phyloP scores from a whole-genome alignment of 1,284 basidiomycete genomes.

The Chalciporus sp. region DNA sequence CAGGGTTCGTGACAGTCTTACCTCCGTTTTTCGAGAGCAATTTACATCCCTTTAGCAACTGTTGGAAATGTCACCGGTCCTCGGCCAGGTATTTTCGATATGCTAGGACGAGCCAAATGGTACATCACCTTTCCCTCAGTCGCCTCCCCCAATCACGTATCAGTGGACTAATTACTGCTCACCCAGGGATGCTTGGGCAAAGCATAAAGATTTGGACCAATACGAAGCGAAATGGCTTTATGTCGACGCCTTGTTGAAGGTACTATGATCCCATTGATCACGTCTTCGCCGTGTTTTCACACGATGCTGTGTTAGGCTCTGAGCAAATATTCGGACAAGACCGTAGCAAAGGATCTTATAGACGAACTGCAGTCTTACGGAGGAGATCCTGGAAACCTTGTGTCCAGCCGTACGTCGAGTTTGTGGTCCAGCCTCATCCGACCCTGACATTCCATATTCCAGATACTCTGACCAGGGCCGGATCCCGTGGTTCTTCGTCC shows the following conservation, averaged over 20 bases:
- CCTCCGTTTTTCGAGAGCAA: constrained; percentile 9
- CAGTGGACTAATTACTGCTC: constrained; percentile 6
- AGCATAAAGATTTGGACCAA: constrained; percentile 79
- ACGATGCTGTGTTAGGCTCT: constrained; percentile 56
- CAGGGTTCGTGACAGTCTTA: constrained; percentile 61
- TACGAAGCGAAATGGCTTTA: constrained; percentile 90
- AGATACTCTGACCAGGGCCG: constrained; percentile 25
- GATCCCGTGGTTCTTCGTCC: constrained; percentile 57
- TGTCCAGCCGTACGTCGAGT: constrained; percentile 63
- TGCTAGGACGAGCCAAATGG: constrained; percentile 96
- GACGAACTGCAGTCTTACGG: constrained; percentile 83
- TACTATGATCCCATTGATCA: constrained; percentile 33
- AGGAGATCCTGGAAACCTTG: constrained; percentile 67
- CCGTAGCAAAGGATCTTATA: constrained; percentile 74
- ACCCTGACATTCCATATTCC: constrained; percentile 7
- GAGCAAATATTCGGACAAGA: constrained; percentile 82
- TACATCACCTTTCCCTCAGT: constrained; percentile 32
- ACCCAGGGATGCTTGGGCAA: constrained; percentile 91
- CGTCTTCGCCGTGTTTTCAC: not conserved
- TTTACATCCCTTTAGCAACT: constrained; percentile 60
- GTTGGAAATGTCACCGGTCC: constrained; percentile 81
- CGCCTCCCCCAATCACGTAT: constrained; percentile 28
- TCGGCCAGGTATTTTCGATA: constrained; percentile 89
- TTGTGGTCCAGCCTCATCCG: not conserved
- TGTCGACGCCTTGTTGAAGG: constrained; percentile 86